Conservation (phyloP, 1,284 basidiomycete genomes). For the Leccinum fallax region DNA sequence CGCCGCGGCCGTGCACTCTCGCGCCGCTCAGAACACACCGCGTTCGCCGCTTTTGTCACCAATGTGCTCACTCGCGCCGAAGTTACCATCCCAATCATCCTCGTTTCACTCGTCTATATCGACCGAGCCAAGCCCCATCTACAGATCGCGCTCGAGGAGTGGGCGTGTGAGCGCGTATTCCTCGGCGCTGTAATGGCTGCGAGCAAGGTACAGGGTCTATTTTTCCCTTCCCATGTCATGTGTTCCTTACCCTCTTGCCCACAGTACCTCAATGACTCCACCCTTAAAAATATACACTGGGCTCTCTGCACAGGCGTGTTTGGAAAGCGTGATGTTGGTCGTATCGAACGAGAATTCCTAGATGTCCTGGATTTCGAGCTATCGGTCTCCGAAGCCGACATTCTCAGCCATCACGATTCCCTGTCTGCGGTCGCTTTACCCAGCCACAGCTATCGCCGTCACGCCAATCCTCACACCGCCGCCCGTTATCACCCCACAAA, state of each 20-base stretch:
- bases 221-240: constrained; percentile 16
- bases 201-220: constrained; percentile 55
- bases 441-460: constrained; percentile 30
- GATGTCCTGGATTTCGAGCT: constrained; percentile 76
- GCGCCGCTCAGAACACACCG: constrained; percentile 52
- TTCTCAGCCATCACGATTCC: constrained; percentile 61
- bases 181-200: constrained; percentile 72
- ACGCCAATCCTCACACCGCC: constrained; percentile 23
- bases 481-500: constrained; percentile 21
- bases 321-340: constrained; percentile 74
- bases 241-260: constrained; percentile 19
- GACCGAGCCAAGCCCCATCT: constrained; percentile 71
- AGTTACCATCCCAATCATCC: constrained; percentile 61
- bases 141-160: constrained; percentile 74
- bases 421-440: constrained; percentile 45
- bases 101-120: constrained; percentile 70
- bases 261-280: constrained; percentile 74
- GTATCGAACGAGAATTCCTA: constrained; percentile 77
- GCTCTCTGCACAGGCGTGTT: constrained; percentile 77
- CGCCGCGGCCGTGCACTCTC: constrained; percentile 48
- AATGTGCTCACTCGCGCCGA: constrained; percentile 70
- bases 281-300: constrained; percentile 78
- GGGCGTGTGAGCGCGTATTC: constrained; percentile 78
- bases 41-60: constrained; percentile 62
- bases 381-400: constrained; percentile 59